Evolutionary conservation across 208 protist species (phyloP), one percentile per base, ranked within the genome.

Genomic region (Trypanosoma mega): DNA sequence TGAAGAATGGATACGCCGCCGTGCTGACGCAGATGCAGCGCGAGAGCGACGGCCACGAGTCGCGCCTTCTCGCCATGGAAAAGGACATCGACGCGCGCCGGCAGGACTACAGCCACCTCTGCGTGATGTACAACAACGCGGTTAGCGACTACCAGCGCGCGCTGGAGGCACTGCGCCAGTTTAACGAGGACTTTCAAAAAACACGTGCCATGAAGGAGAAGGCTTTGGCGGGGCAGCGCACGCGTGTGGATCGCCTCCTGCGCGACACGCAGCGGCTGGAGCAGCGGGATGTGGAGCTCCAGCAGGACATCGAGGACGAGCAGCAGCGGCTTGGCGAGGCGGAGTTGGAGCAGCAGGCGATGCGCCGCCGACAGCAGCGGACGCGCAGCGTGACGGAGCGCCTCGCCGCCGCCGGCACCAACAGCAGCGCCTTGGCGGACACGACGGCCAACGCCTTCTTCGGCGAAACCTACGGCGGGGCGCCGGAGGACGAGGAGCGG

Each of bases 1-100:
- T 98, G 23, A 46, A 77, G 26, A 82, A 89, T 30, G 90, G 90
- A 24, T 98, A 98, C 76, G 62, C 77, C 44, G 67, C 90, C 60
- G 87, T 96, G 63, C 60, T 96, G 2, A 63, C 78, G 26, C 66
- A 78, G n/a, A 68, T 98, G 11, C 31, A 78, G 14, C 30, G 72
- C 21, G 88, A 95, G 39, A 68, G 76, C n/a, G 43, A 73, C 26
- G 63, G 74, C 21, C 94, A 86, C 58, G 83, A 95, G 41, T 73
- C 72, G 29, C 69, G 80, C 45, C 75, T 94, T 36, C 39, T 46
- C 8, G 24, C 71, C 8, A 59, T 97, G 1, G 85, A 96, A 54
- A 54, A 64, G 30, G 80, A 92, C 39, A 63, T 83, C 23, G 56
- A 74, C n/a, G 80, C 85, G 18, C 93, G 96, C 30, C 80, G 94